These are phyloP conservation scores for Neonothopanus nambi DNA, from an alignment of 1,284 basidiomycete genomes.

Conservation along the genomic window DNA sequence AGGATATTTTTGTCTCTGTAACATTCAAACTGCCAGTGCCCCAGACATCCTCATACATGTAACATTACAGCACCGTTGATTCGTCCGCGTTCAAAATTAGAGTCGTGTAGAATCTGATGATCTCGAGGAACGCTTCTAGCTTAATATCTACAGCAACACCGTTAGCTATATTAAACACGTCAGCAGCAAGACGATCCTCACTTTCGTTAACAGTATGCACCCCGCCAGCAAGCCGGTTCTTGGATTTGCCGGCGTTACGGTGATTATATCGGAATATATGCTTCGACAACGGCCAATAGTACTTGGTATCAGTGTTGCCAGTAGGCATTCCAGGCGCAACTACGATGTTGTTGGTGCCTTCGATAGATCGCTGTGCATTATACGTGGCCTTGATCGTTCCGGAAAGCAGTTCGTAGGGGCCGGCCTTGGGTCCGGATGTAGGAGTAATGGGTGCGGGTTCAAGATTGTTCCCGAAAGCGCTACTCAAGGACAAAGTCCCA, in stretches of 20 bases:
- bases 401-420: constrained; percentile 43
- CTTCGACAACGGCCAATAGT: constrained; percentile 41
- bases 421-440: constrained; percentile 30
- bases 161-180: background rate
- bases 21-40: too few relatives aligned
- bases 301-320: constrained; percentile 51
- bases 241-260: constrained; percentile 30
- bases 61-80: constrained; percentile 5
- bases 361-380: constrained; percentile 30
- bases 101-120: constrained; percentile 17
- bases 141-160: constrained; percentile 11
- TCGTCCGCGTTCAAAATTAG: constrained; percentile 20
- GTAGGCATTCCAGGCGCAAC: constrained; percentile 38
- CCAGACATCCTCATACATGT: too few relatives aligned
- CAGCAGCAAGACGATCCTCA: constrained; percentile 21
- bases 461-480: constrained; percentile 37
- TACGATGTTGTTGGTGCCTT: constrained; percentile 26
- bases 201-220: constrained; percentile 72
- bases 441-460: constrained; percentile 48
- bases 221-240: constrained; percentile 31
- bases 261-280: constrained; percentile 39
- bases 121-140: constrained; percentile 19
- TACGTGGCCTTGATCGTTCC: constrained; percentile 50
- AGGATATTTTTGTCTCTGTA: too few relatives aligned
- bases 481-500: constrained; percentile 25